phyloP scores from a whole-genome alignment of 345 rosid genomes.

The Aquilaria yunnanensis region DNA sequence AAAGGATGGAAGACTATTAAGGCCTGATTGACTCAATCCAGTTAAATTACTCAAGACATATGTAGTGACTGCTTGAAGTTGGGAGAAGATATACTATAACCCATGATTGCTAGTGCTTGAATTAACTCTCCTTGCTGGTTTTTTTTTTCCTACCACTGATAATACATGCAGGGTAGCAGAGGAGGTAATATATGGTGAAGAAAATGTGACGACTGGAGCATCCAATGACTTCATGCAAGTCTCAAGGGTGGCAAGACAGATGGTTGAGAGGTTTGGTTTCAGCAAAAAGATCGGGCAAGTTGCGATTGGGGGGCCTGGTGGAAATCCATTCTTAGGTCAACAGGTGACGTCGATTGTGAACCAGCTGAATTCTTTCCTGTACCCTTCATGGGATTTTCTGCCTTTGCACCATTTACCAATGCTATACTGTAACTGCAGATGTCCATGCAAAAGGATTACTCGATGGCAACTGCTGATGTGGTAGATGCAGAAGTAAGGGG shows the following conservation, averaged over 20 bases:
- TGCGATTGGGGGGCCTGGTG: constrained; percentile 92
- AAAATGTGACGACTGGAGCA: constrained; percentile 98
- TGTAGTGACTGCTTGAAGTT: no score
- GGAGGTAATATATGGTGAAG: constrained; percentile 85
- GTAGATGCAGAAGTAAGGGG: constrained; percentile 94
- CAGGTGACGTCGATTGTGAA: constrained; percentile 25
- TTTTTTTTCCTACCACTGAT: background rate
- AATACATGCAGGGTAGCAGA: constrained; percentile 67
- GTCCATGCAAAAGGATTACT: constrained; percentile 95
- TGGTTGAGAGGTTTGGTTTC: constrained; percentile 97
- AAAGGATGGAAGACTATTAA: background rate
- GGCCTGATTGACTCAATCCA: background rate
- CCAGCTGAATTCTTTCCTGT: background rate
- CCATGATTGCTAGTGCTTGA: no score
- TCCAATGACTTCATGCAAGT: constrained; percentile 99
- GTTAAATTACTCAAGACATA: no score
- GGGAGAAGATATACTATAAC: no score
- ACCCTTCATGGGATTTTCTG: background rate
- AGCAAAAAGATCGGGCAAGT: constrained; percentile 97
- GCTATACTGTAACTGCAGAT: constrained; percentile 34
- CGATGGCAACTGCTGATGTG: constrained; percentile 95
- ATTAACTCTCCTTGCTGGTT: no score
- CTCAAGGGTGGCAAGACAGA: constrained; percentile 97
- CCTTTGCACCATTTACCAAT: background rate
- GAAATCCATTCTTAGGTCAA: constrained; percentile 96